Percentiles rank a stretch among this genome's conserved stretches.
These are phyloP conservation scores for Penicillium subrubescens DNA, from an alignment of 495 filamentous ascomycete species.

Conservation along the genomic window DNA sequence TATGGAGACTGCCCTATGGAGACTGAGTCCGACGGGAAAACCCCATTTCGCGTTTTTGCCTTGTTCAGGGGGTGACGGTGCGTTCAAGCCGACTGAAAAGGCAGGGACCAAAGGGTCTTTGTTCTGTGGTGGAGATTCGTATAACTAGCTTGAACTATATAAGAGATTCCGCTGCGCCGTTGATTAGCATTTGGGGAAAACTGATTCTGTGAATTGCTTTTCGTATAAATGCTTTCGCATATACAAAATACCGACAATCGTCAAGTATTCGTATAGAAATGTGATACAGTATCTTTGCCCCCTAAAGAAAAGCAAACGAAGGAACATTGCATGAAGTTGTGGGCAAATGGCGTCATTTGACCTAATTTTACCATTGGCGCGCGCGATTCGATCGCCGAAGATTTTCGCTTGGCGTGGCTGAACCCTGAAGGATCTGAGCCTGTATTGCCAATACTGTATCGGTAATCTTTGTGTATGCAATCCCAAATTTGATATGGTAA, in stretches of 20 bases:
- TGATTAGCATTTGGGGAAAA: too few species aligned
- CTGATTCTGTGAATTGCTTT: background rate
- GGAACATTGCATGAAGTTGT: conserved; percentile 1
- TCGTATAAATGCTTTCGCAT: background rate
- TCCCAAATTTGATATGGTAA: background rate
- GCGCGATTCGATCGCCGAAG: conserved; percentile 15
- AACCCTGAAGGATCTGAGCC: background rate
- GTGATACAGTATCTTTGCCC: background rate
- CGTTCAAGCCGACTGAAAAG: too few species aligned
- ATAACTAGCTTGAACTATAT: background rate
- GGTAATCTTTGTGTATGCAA: background rate
- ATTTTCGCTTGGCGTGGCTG: conserved; percentile 8
- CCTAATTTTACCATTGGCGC: background rate
- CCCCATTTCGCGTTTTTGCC: background rate
- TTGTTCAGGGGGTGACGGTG: background rate
- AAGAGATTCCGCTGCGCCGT: background rate
- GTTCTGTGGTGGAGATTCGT: background rate
- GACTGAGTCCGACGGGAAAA: background rate
- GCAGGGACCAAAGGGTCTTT: background rate
- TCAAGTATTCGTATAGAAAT: too few species aligned
- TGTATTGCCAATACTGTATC: background rate
- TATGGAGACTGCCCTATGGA: conserved; percentile 1
- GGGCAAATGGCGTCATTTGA: conserved; percentile 7
- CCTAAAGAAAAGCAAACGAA: background rate
- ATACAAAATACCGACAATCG: background rate